Conservation (phyloP, 768 basidiomycete species). For the Rhizopogon rudus region DNA sequence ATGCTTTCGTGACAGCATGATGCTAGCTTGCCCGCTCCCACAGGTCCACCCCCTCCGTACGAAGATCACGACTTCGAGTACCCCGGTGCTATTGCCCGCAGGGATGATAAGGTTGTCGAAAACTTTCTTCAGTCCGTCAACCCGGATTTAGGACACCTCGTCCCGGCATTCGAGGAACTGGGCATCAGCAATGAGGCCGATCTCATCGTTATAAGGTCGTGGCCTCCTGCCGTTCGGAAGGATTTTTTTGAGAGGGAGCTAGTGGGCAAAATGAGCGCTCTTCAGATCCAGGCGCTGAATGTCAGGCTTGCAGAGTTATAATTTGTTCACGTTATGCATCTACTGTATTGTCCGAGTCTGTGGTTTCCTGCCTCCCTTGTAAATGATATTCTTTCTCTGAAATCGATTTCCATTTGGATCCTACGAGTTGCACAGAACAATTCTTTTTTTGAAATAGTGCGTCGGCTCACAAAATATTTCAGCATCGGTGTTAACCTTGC, state of each 20-base stretch:
- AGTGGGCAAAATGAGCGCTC: neutral
- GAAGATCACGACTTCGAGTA: neutral
- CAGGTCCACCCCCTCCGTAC: neutral
- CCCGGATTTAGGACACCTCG: neutral
- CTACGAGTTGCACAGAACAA: no score
- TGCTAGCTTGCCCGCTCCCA: neutral
- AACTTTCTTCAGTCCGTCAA: neutral
- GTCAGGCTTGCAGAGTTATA: neutral
- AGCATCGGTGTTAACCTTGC: no score
- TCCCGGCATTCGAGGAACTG: neutral
- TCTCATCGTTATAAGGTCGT: neutral
- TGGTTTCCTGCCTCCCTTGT: neutral
- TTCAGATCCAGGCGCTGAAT: neutral
- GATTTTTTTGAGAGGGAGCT: neutral
- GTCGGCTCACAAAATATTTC: no score
- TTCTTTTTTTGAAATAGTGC: no score
- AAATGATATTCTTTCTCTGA: neutral
- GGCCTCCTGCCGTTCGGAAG: neutral
- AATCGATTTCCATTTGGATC: neutral
- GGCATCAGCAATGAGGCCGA: neutral
- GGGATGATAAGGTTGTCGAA: neutral
- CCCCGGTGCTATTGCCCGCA: no score
- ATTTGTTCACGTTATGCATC: neutral
- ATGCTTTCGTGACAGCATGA: neutral
- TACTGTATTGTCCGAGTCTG: no score